Evolutionary conservation across 2,329 filamentous ascomycete genomes (phyloP), one percentile per base, ranked within the genome.

Genomic region (Nemania sp.): DNA sequence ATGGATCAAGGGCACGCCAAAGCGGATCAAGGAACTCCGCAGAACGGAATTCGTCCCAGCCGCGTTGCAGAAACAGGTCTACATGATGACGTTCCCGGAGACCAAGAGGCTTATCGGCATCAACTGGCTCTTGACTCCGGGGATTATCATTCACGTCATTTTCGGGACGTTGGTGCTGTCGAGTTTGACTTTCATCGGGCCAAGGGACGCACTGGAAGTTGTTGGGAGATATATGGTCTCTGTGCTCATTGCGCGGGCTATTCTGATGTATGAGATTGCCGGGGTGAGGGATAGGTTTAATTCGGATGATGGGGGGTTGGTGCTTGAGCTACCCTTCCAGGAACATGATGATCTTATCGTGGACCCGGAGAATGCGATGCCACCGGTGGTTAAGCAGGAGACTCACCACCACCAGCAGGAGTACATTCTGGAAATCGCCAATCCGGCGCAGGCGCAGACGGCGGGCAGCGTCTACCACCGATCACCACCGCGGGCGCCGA

Each of bases 241-340:
- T 4, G 49, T 54, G 14, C 20, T 54, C 19, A 15, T 49, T 4
- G 31, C 44, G 6, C 37, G 51, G 5, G 51, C 37, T 6, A 9
- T 54, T 12, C 9, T 54, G 4, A 49, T 54, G 51, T 44, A 49
- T 14, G 51, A 54, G 39, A 48, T 54, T 9, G 44, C 51, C n/a
- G 45, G 51, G 11, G 24, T 54, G 17, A 43, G 51, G 23, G 44
- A 54, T 45, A 22, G 40, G 9, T 51, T 17, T 14, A 51, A 51
- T 30, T 51, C 49, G 8, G 5, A 17, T 14, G 42, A 45, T 2
- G 42, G 42, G 15, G 42, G 42, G 5, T 30, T 23, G 20, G 42
- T 45, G 20, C 30, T 20, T 3, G 23, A 17, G 2, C 20, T 45
- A 6, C 42, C 28, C 2, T 33, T 34, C 15, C 6, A 34, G 17